Evolutionary conservation across 306 rosid species (phyloP), one percentile per base, ranked within the genome.

Genomic region (Myrica gale): DNA sequence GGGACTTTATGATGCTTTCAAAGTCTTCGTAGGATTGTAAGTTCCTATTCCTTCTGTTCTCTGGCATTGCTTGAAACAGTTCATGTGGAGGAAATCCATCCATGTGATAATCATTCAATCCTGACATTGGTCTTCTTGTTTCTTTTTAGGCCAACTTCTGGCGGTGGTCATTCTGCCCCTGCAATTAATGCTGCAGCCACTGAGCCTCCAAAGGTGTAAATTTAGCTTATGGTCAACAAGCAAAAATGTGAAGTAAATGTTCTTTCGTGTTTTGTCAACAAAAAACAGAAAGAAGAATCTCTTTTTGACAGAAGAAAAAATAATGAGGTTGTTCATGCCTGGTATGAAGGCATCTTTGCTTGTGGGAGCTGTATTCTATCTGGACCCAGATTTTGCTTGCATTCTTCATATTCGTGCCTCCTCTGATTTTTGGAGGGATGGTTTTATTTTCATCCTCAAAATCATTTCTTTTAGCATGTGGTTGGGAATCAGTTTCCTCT

Each of bases 21-120:
- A 91, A 86, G 97, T 91, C 57, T 84, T 77, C 61, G 83, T 89
- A 9, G 97, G 97, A 2, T 81, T 91, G 97, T 91, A 85, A 89
- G 97, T 74, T 72, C 75, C 26, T 13, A 53, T 39, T 81, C 45
- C 10, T 75, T 70, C 69, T 60, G 5, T 42, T 62, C 66, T 51
- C 16, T 62, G 19, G 11, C 6, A 65, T 41, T 32, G 37, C 20
- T 48, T n/a, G 41, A 23, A 65, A 41, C 7, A 42, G 50, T 65
- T 42, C 23, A 41, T 17, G 15, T n/a, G 13, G 12, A 16, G 48
- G 69, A 65, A 17, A 16, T 17, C 4, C 63, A 21, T 43, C 3
- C 13, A 7, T 1, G 8, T 20, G 19, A 65, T 65, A 5, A 39
- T 41, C 42, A 9, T 39, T 7, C 70, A 66, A 66, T 66, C 26